A percentile compares a stretch with the other conserved stretches of the same genome.
These are phyloP conservation scores for Huiozyma sinensis DNA, from an alignment of 805 yeast species.

Conservation along the genomic window DNA sequence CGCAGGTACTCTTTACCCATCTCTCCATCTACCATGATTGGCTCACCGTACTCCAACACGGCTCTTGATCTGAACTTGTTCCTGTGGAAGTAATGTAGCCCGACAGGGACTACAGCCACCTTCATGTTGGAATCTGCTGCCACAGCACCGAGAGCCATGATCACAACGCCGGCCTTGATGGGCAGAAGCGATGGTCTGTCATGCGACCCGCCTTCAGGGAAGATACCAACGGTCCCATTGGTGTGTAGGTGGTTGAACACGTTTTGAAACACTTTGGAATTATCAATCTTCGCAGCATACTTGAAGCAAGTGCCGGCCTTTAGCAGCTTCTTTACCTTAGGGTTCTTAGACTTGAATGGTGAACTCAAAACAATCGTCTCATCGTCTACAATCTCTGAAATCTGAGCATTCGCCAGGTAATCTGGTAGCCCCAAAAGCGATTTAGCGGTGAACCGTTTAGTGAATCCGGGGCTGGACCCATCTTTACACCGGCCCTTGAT, in stretches of 20 bases:
- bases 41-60: conserved; percentile 83
- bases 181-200: conserved; percentile 89
- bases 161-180: conserved; percentile 92
- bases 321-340: conserved; percentile 35
- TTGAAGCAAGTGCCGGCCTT: conserved; percentile 53
- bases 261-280: conserved; percentile 63
- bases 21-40: conserved; percentile 54
- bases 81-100: conserved; percentile 91
- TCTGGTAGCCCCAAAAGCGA: conserved; percentile 72
- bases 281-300: conserved; percentile 74
- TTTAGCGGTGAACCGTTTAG: conserved; percentile 45
- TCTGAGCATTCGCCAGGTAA: conserved; percentile 65
- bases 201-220: conserved; percentile 98
- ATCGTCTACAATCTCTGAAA: conserved; percentile 57
- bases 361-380: conserved; percentile 55
- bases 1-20: conserved; percentile 56
- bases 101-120: conserved; percentile 85
- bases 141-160: conserved; percentile 93
- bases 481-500: conserved; percentile 44
- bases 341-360: conserved; percentile 50
- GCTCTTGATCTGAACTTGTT: conserved; percentile 91
- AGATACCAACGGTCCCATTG: conserved; percentile 78
- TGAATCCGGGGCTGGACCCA: conserved; percentile 32
- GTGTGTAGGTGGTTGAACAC: conserved; percentile 75
- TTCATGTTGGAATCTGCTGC: conserved; percentile 63